Evolutionary conservation across 2,329 filamentous ascomycete species (phyloP).

Genomic region (Arthrobotrys megalospora): DNA sequence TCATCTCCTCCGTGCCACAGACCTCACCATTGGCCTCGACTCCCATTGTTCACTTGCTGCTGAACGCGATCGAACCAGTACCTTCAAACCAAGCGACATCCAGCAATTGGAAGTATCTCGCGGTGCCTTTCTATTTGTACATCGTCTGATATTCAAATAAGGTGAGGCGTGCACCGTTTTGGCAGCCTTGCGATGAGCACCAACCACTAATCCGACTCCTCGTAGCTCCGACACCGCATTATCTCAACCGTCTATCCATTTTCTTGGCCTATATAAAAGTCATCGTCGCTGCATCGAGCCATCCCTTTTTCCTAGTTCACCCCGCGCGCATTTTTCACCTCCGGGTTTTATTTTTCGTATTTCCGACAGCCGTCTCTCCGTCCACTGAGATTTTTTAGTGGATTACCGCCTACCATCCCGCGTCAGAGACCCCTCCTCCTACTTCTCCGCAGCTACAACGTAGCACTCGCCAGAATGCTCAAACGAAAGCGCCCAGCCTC

Average conservation of each 20-base stretch:
- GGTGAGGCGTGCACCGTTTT: conserved; percentile 38
- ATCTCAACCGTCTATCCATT: conserved; percentile 3
- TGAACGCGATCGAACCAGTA: conserved; percentile 21
- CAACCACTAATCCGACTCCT: conserved; percentile 29
- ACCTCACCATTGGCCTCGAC: conserved; percentile 5
- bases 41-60: conserved; percentile 1
- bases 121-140: neutral
- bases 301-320: neutral
- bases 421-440: conserved; percentile 39
- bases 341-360: conserved; percentile 7
- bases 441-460: conserved; percentile 49
- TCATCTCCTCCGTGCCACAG: conserved; percentile 29
- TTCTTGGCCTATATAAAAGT: neutral
- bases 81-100: conserved; percentile 9
- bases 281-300: conserved; percentile 5
- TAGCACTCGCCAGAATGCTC: conserved; percentile 46
- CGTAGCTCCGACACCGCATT: conserved; percentile 40
- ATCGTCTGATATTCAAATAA: conserved; percentile 20
- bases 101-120: conserved; percentile 9
- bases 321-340: neutral
- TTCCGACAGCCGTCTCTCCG: conserved; percentile 2
- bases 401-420: conserved; percentile 38
- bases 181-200: conserved; percentile 52
- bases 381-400: conserved; percentile 51
- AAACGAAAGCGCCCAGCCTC: conserved; percentile 61